Percentiles rank a stretch among this genome's conserved stretches.
Conservation (phyloP, 2,329 filamentous ascomycete species). For the Scedosporium dehoogii region DNA sequence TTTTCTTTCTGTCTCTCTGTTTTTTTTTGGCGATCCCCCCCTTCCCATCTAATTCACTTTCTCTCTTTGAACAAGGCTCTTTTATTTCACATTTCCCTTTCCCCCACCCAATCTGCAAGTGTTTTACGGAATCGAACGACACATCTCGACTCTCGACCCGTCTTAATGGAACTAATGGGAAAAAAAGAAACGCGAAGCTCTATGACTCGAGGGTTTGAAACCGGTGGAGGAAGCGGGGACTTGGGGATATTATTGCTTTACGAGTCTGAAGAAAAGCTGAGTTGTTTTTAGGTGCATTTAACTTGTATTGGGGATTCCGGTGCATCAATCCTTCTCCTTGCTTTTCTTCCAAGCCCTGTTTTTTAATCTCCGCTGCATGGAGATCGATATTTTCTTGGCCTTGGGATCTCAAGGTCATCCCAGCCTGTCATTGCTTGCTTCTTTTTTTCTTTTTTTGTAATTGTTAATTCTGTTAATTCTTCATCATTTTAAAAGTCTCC, state of each 20-base stretch:
- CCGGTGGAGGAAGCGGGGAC: not conserved
- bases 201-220: not conserved
- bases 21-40: not conserved
- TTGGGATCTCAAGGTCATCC: not conserved
- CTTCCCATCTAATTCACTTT: not conserved
- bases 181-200: not conserved
- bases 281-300: too few species aligned
- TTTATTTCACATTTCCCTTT: not conserved
- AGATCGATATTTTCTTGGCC: not conserved
- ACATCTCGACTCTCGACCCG: not conserved
- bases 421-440: not conserved
- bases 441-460: constrained; percentile 4
- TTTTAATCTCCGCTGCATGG: constrained; percentile 1
- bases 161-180: not conserved
- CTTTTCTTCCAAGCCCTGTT: constrained; percentile 1
- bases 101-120: not conserved
- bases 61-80: not conserved
- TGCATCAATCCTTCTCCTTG: not conserved
- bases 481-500: not conserved
- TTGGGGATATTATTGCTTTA: too few species aligned
- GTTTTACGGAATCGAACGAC: not conserved
- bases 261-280: too few species aligned
- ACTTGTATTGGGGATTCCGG: not conserved
- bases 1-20: not conserved
- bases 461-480: not conserved